Percentiles rank a stretch among this genome's conserved stretches.
These are phyloP conservation scores for Sanghuangporus baumii DNA, from an alignment of 1,284 basidiomycete genomes.

Conservation along the genomic window DNA sequence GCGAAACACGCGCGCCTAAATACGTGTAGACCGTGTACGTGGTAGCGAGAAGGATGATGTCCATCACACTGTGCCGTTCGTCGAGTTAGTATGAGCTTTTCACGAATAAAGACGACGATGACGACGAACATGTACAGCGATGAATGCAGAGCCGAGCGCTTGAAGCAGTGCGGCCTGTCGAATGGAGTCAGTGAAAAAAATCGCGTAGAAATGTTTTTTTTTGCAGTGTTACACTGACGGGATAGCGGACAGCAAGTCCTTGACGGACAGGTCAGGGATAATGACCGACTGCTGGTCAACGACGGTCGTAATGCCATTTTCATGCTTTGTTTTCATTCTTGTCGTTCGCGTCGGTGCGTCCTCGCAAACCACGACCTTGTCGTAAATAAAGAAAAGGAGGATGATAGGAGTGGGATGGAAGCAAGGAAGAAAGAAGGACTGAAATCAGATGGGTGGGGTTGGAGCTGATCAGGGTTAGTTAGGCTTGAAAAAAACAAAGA, in stretches of 20 bases:
- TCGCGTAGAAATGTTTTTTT: background rate
- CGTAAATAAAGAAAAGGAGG: background rate
- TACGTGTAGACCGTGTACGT: slow-evolving; percentile 69
- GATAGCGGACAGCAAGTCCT: slow-evolving; percentile 83
- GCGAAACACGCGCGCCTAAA: slow-evolving; percentile 62
- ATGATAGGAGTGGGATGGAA: background rate
- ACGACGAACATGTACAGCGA: slow-evolving; percentile 71
- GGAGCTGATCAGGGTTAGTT: background rate
- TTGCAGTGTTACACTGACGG: slow-evolving; percentile 52
- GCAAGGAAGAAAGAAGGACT: background rate
- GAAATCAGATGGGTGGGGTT: background rate
- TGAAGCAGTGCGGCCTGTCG: slow-evolving; percentile 80
- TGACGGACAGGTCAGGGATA: slow-evolving; percentile 80
- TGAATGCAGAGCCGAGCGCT: slow-evolving; percentile 85
- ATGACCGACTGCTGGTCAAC: slow-evolving; percentile 59
- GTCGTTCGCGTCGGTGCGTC: background rate
- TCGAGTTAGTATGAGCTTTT: slow-evolving; percentile 17
- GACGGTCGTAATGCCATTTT: slow-evolving; percentile 24
- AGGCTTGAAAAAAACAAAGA: background rate
- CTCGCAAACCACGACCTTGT: background rate
- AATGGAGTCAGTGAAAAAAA: slow-evolving; percentile 5
- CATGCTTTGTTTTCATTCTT: slow-evolving; percentile 14
- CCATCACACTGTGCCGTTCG: slow-evolving; percentile 53
- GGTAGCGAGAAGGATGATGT: slow-evolving; percentile 63
- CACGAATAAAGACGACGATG: slow-evolving; percentile 1